Conservation (phyloP, 2,329 filamentous ascomycete species). For the Didymella exigua region DNA sequence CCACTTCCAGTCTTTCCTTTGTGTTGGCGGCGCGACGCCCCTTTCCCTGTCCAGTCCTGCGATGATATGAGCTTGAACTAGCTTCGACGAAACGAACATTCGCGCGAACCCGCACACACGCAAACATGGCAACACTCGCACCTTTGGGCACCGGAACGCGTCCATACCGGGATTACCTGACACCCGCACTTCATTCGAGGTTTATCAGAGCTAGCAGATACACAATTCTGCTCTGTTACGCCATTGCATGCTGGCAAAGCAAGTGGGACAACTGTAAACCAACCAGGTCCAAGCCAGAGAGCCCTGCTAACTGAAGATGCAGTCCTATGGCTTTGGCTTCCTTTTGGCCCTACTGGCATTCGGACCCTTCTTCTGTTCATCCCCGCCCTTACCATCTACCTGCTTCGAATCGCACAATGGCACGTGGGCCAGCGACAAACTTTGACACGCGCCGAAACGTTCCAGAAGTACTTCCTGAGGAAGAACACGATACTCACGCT, state of each 20-base stretch:
- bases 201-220: slow-evolving; percentile 79
- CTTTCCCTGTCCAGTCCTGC: slow-evolving; percentile 11
- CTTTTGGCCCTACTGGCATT: slow-evolving; percentile 74
- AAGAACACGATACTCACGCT: slow-evolving; percentile 71
- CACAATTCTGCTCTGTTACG: slow-evolving; percentile 73
- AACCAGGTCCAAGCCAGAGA: background rate
- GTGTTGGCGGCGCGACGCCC: slow-evolving; percentile 14
- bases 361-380: slow-evolving; percentile 77
- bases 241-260: slow-evolving; percentile 72
- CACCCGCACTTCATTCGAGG: slow-evolving; percentile 82
- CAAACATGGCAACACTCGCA: slow-evolving; percentile 38
- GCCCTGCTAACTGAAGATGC: slow-evolving; percentile 23
- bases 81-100: background rate
- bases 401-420: slow-evolving; percentile 84
- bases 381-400: slow-evolving; percentile 76
- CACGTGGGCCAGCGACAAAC: slow-evolving; percentile 69
- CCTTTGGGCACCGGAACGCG: slow-evolving; percentile 53
- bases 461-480: slow-evolving; percentile 63
- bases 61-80: slow-evolving; percentile 29
- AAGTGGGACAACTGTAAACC: slow-evolving; percentile 68
- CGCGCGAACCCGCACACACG: slow-evolving; percentile 18
- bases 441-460: slow-evolving; percentile 68
- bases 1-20: slow-evolving; percentile 14
- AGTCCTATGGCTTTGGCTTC: slow-evolving; percentile 89
- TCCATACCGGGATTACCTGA: slow-evolving; percentile 88